These are phyloP conservation scores for Chaetomium sp. DNA, from an alignment of 2,329 filamentous ascomycete species.

Conservation along the genomic window DNA sequence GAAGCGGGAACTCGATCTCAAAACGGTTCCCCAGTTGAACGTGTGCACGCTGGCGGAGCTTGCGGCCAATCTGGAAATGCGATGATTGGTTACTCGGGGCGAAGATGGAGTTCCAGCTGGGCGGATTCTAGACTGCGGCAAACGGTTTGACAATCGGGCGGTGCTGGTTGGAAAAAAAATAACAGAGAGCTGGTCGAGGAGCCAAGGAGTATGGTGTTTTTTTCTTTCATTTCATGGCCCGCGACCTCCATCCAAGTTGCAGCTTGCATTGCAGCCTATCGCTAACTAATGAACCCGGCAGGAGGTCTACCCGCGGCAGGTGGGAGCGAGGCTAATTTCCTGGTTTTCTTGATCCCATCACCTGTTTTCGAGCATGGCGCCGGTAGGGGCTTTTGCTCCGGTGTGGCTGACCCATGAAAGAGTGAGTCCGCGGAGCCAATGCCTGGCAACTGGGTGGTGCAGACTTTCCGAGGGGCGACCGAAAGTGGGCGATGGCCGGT, in stretches of 20 bases:
- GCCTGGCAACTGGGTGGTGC: background rate
- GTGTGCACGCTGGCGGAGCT: slow-evolving; percentile 1
- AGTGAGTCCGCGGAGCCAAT: background rate
- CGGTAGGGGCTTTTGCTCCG: slow-evolving; percentile 8
- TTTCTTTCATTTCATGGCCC: too few relatives aligned
- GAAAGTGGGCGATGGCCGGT: background rate
- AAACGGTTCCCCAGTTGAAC: background rate
- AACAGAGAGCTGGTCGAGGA: too few relatives aligned
- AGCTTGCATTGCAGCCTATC: too few relatives aligned
- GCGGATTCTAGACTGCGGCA: background rate
- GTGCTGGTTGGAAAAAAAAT: too few relatives aligned
- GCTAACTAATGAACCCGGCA: too few relatives aligned
- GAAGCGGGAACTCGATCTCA: slow-evolving; percentile 16
- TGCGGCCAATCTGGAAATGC: background rate
- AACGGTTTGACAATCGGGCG: background rate
- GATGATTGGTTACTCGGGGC: slow-evolving; percentile 1
- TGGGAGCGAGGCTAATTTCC: too few relatives aligned
- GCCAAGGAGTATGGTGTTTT: too few relatives aligned
- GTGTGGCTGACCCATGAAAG: background rate
- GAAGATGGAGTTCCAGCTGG: slow-evolving; percentile 1
- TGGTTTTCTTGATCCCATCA: too few relatives aligned
- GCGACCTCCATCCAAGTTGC: too few relatives aligned
- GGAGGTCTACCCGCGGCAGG: too few relatives aligned
- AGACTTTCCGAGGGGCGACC: too few relatives aligned
- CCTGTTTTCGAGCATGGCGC: background rate